Percentiles rank a stretch among this genome's conserved stretches.
These are phyloP conservation scores for Neofusicoccum sp. DNA, from an alignment of 2,329 filamentous ascomycete species.

Conservation along the genomic window DNA sequence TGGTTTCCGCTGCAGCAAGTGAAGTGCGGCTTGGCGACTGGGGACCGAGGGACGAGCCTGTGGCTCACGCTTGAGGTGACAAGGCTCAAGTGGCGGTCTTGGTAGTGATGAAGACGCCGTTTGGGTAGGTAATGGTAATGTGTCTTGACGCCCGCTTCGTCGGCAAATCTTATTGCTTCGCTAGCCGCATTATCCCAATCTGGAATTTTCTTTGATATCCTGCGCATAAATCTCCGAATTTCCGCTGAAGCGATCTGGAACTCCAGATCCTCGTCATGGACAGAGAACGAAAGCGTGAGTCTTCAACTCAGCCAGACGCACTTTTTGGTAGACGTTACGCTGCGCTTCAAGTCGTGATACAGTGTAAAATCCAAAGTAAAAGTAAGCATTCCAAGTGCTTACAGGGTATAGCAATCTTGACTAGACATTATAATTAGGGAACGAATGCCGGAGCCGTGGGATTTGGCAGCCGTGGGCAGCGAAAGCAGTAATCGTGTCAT, in stretches of 20 bases:
- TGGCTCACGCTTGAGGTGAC: not conserved
- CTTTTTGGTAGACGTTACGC: not conserved
- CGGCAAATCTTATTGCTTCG: not conserved
- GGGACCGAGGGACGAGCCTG: not conserved
- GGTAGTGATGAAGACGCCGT: not conserved
- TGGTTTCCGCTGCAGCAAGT: not conserved
- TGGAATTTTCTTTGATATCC: not conserved
- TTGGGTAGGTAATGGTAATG: not conserved
- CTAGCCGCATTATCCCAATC: not conserved
- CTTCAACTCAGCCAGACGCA: not conserved
- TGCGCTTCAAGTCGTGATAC: not conserved
- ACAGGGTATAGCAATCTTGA: not conserved
- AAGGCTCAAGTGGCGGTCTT: not conserved
- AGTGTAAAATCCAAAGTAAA: not conserved
- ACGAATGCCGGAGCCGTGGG: not conserved
- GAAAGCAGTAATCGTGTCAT: slow-evolving; percentile 10
- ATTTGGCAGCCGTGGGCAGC: not conserved
- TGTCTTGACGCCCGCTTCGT: not conserved
- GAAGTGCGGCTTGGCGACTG: not conserved
- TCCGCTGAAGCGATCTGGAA: not conserved
- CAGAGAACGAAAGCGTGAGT: not conserved
- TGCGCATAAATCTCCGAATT: not conserved
- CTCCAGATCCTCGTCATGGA: not conserved
- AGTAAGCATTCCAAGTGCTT: not conserved
- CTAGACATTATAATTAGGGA: slow-evolving; percentile 14